phyloP scores from a whole-genome alignment of 352 stramenopile species.

The Peronospora destructor region DNA sequence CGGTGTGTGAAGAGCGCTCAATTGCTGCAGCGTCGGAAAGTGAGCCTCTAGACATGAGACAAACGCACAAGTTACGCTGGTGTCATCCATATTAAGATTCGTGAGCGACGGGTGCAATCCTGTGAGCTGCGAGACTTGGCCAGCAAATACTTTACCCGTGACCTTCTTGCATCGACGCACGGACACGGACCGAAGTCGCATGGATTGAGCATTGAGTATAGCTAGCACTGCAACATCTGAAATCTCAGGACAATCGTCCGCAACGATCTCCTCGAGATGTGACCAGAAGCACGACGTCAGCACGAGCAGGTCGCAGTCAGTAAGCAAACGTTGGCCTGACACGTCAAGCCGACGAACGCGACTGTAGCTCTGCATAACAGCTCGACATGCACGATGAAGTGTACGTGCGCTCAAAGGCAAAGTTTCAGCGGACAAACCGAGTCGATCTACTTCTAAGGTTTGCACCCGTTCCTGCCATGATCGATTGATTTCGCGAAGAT shows the following conservation, averaged over 20 bases:
- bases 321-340: conserved; percentile 59
- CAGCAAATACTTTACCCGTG: conserved; percentile 41
- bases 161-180: conserved; percentile 76
- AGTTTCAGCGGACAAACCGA: conserved; percentile 47
- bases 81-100: conserved; percentile 62
- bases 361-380: conserved; percentile 61
- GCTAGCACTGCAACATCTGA: conserved; percentile 75
- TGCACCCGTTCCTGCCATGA: conserved; percentile 62
- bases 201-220: conserved; percentile 77
- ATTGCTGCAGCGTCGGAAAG: conserved; percentile 55
- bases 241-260: conserved; percentile 69
- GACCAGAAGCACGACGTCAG: conserved; percentile 78
- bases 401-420: conserved; percentile 48
- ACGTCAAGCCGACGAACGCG: conserved; percentile 55
- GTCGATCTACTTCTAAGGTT: conserved; percentile 52
- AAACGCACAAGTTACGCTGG: conserved; percentile 39
- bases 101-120: conserved; percentile 57
- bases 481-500: conserved; percentile 43
- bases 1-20: conserved; percentile 65
- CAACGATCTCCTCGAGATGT: conserved; percentile 51
- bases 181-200: conserved; percentile 53
- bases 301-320: conserved; percentile 69
- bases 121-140: conserved; percentile 20
- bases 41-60: conserved; percentile 39
- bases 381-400: conserved; percentile 51